These are phyloP conservation scores for Talaromyces amestolkiae DNA, from an alignment of 2,329 filamentous ascomycete species.

Conservation along the genomic window DNA sequence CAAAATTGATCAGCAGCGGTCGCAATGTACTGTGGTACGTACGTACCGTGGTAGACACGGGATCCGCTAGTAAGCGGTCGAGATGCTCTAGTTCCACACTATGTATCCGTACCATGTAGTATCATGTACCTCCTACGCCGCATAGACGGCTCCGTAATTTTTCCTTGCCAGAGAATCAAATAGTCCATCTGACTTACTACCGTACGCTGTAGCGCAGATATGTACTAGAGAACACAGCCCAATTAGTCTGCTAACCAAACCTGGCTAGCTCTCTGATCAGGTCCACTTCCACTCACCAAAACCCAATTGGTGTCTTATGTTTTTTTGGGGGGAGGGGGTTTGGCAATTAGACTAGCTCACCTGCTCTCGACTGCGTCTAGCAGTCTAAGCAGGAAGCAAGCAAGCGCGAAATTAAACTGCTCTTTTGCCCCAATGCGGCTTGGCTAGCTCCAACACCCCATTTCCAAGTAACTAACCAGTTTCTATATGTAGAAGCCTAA, in stretches of 20 bases:
- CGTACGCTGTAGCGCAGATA: not conserved
- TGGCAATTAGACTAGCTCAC: not conserved
- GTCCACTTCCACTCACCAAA: not conserved
- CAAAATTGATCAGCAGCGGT: not conserved
- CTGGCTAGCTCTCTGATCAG: not conserved
- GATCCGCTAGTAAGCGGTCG: constrained; percentile 1
- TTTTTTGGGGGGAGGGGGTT: not conserved
- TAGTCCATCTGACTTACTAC: not conserved
- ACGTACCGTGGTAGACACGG: not conserved
- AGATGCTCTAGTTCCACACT: not conserved
- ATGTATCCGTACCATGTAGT: not conserved
- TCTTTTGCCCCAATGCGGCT: constrained; percentile 11
- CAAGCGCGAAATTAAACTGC: not conserved
- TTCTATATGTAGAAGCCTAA: constrained; percentile 11
- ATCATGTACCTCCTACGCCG: constrained; percentile 11
- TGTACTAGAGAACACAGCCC: not conserved
- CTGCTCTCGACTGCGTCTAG: not conserved
- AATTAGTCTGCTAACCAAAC: not conserved
- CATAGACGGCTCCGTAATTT: constrained; percentile 6
- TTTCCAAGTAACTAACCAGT: not conserved
- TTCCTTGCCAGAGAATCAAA: not conserved
- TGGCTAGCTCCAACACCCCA: not conserved
- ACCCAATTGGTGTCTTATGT: not conserved
- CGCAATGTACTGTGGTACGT: not conserved
- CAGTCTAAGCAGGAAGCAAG: not conserved